A percentile compares a stretch with the other conserved stretches of the same genome.
These are phyloP conservation scores for Garcileccinum viscosum DNA, from an alignment of 1,284 basidiomycete genomes.

Conservation along the genomic window DNA sequence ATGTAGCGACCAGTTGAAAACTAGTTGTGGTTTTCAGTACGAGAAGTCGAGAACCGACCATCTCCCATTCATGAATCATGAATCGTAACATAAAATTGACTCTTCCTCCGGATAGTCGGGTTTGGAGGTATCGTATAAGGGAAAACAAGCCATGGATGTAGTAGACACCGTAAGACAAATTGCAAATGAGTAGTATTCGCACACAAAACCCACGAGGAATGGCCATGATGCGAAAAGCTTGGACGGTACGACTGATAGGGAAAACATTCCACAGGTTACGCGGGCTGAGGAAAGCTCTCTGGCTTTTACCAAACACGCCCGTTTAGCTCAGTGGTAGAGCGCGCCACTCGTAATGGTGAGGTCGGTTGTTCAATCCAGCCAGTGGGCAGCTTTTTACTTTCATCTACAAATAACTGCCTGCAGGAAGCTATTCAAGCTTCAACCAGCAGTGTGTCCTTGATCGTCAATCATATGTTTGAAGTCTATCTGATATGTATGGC, in stretches of 20 bases:
- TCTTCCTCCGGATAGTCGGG: no score
- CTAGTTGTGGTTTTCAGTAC: no score
- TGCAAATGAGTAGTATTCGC: no score
- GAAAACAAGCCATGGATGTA: no score
- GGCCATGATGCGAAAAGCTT: neutral
- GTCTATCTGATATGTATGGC: neutral
- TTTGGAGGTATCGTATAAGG: no score
- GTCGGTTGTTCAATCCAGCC: constrained; percentile 55
- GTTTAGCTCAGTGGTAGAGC: constrained; percentile 56
- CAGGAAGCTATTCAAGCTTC: neutral
- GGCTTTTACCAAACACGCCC: constrained; percentile 13
- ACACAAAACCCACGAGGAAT: neutral
- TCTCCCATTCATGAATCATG: no score
- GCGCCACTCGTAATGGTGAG: constrained; percentile 57
- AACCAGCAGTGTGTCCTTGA: neutral
- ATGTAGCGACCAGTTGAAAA: no score
- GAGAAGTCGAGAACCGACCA: no score
- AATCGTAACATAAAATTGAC: no score
- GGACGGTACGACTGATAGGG: no score
- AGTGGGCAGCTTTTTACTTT: constrained; percentile 27
- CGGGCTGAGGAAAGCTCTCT: neutral
- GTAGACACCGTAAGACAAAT: no score
- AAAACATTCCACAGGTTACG: neutral
- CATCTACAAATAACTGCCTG: neutral
- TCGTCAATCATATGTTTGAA: neutral